Conservation (phyloP, 129 eudicot genomes). For the Gnaphalium uliginosum region DNA sequence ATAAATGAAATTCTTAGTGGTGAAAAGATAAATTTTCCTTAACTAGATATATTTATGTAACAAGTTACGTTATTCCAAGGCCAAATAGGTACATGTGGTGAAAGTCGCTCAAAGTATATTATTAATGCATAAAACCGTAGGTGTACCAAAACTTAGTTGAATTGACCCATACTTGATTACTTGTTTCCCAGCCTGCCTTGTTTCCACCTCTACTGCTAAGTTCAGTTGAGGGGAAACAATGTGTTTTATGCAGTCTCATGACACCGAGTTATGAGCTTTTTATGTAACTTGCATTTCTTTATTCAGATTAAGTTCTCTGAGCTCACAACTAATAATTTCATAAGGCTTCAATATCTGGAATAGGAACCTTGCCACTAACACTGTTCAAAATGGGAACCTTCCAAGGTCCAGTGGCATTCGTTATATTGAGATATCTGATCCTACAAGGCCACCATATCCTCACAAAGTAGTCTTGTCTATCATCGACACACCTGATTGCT, state of each 20-base stretch:
- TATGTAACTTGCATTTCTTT: constrained; percentile 1
- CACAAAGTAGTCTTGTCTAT: constrained; percentile 80
- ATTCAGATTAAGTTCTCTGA: constrained; percentile 80
- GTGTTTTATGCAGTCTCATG: not conserved
- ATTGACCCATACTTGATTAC: not conserved
- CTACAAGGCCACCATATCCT: constrained; percentile 75
- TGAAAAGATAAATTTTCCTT: not conserved
- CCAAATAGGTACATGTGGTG: not conserved
- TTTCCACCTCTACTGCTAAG: not conserved
- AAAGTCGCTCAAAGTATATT: not conserved
- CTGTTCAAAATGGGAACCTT: too few species aligned
- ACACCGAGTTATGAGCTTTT: not conserved
- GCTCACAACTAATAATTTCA: constrained; percentile 66
- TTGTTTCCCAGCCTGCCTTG: not conserved
- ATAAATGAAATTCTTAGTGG: not conserved
- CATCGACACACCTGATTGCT: constrained; percentile 63
- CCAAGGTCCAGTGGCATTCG: constrained; percentile 46
- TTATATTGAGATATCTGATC: constrained; percentile 66
- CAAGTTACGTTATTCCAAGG: too few species aligned
- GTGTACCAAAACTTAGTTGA: too few species aligned
- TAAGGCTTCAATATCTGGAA: constrained; percentile 77
- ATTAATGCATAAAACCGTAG: too few species aligned
- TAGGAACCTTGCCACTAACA: too few species aligned
- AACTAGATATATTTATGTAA: constrained; percentile 27
- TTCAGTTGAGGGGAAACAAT: not conserved